Conservation (phyloP, 1,284 basidiomycete species). For the Cryptococcus sp. region DNA sequence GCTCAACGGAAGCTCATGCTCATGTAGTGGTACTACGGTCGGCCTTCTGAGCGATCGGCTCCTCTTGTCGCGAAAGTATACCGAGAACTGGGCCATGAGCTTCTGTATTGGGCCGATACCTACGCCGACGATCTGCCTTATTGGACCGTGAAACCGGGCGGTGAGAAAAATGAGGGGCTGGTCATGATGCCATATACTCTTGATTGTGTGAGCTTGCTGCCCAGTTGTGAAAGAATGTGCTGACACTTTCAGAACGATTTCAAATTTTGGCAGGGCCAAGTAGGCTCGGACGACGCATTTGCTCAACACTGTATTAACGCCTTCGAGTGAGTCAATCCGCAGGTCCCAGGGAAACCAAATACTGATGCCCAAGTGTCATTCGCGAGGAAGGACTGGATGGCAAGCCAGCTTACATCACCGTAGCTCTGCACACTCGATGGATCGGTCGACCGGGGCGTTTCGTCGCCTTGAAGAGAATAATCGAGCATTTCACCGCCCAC, state of each 20-base stretch:
- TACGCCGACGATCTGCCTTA: constrained; percentile 38
- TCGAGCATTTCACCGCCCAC: constrained; percentile 42
- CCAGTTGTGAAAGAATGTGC: neutral
- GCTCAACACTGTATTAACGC: constrained; percentile 28
- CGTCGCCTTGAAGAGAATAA: constrained; percentile 42
- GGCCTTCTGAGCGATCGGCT: constrained; percentile 28
- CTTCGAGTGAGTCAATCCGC: constrained; percentile 17
- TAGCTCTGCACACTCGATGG: constrained; percentile 37
- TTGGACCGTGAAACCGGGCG: constrained; percentile 22
- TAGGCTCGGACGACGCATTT: constrained; percentile 31
- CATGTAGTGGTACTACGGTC: constrained; percentile 27
- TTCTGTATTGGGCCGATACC: constrained; percentile 31
- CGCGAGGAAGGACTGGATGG: constrained; percentile 37
- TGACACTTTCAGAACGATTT: constrained; percentile 21
- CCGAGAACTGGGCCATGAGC: constrained; percentile 35
- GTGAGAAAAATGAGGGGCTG: constrained; percentile 16
- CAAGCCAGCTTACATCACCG: constrained; percentile 29
- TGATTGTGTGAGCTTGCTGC: constrained; percentile 13
- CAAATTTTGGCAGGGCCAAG: constrained; percentile 31
- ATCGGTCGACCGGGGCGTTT: constrained; percentile 48
- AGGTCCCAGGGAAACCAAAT: neutral
- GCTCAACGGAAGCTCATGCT: neutral
- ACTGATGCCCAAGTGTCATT: constrained; percentile 14
- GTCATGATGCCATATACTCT: constrained; percentile 33
- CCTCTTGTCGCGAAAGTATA: constrained; percentile 37